Evolutionary conservation across 805 yeast species (phyloP), one percentile per base, ranked within the genome.

Genomic region (Yamadazyma endophytica): DNA sequence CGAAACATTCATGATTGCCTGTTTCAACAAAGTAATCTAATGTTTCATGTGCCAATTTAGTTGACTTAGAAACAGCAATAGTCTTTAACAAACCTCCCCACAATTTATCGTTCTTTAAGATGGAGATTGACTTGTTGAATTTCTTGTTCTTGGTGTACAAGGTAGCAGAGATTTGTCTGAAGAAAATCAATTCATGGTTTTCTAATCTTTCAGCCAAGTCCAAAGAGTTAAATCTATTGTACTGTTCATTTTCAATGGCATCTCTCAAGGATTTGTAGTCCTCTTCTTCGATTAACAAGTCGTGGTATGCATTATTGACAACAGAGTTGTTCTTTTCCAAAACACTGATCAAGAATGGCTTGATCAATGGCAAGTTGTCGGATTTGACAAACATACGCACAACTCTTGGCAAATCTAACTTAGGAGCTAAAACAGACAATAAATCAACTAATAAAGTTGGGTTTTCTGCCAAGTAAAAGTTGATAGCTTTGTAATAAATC

Each of bases 71-170:
- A 36, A 79, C 64, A 12, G 96, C 78, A 15, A 96, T 96, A 7
- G 97, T 89, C 53, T 78, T 85, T 54, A 92, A 83, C 40, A 96
- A 89, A 58, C 89, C 97, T 36, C 82, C 70, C 97, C 97, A 92
- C 49, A 92, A 71, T 62, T 85, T 87, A 67, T 92, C 97, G 39
- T 82, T 75, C 70, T 92, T 92, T 52, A 88, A 75, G 40, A 92
- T 78, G 2, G 89, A 74, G 53, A 92, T 80, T 29, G 96, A 82
- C 72, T 89, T 90, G 56, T 65, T 72, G 82, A 87, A 92, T 59
- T 92, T 90, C 75, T 88, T 89, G 66, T 87, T 87, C 65, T 88
- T 88, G 58, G 95, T 79, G 74, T 84, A 92, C 44, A 92, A 73
- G 46, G 88, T 77, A 29, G 97, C 97, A 23, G 97, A 94, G 52